phyloP scores from a whole-genome alignment of 2,329 filamentous ascomycete species.

The Chaetomium strumarium region DNA sequence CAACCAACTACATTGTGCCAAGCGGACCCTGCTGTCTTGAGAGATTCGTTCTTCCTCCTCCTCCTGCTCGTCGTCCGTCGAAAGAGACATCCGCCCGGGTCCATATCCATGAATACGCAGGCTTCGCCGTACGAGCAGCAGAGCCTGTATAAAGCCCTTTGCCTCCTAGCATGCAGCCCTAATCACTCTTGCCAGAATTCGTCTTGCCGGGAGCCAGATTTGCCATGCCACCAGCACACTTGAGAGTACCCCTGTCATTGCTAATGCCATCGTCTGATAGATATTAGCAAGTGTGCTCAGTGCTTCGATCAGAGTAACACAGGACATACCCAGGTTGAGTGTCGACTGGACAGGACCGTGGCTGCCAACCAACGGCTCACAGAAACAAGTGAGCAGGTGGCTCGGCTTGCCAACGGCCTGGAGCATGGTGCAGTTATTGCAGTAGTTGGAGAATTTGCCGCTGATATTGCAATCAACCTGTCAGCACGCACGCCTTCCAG shows the following conservation, averaged over 20 bases:
- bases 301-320: background rate
- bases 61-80: no score
- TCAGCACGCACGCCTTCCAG: background rate
- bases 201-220: background rate
- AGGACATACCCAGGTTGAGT: slow-evolving; percentile 17
- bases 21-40: no score
- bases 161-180: background rate
- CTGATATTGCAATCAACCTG: background rate
- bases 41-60: no score
- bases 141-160: no score
- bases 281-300: background rate
- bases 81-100: background rate
- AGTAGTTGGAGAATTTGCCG: slow-evolving; percentile 22
- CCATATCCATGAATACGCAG: background rate
- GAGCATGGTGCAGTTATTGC: slow-evolving; percentile 13
- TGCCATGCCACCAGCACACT: slow-evolving; percentile 11
- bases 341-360: background rate
- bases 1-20: no score
- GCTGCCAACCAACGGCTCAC: slow-evolving; percentile 6
- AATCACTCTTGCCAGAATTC: background rate
- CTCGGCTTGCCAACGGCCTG: background rate
- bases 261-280: slow-evolving; percentile 18
- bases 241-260: slow-evolving; percentile 18
- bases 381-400: slow-evolving; percentile 12
- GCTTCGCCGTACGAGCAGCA: no score